These are phyloP conservation scores for Globisporangium solare DNA, from an alignment of 352 stramenopile genomes.

Conservation along the genomic window DNA sequence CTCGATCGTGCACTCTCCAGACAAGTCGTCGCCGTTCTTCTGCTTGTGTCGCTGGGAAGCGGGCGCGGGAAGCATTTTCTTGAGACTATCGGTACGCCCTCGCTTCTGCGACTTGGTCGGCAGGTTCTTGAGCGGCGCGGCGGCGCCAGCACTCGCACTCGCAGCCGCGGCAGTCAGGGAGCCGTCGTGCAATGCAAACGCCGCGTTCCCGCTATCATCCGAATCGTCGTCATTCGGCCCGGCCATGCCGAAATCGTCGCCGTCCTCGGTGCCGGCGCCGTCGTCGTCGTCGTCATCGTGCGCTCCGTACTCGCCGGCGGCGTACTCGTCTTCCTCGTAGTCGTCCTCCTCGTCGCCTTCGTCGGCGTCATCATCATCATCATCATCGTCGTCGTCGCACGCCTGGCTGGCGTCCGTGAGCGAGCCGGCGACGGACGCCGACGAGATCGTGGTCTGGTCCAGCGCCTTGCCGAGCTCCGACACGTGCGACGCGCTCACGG, in stretches of 20 bases:
- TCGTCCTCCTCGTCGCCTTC: slow-evolving; percentile 12
- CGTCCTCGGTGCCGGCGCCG: slow-evolving; percentile 16
- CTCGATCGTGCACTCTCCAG: not conserved
- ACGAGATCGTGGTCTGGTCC: slow-evolving; percentile 70
- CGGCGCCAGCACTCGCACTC: not conserved
- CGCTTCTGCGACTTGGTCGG: slow-evolving; percentile 72
- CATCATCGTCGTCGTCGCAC: slow-evolving; percentile 9
- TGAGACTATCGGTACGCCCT: slow-evolving; percentile 81
- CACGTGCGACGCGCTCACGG: slow-evolving; percentile 39
- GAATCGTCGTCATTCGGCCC: slow-evolving; percentile 3
- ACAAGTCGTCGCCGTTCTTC: slow-evolving; percentile 15
- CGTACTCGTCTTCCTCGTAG: slow-evolving; percentile 7
- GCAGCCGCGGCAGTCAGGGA: too few relatives aligned
- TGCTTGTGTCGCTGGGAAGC: slow-evolving; percentile 69
- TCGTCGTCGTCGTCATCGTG: slow-evolving; percentile 12
- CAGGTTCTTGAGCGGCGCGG: slow-evolving; percentile 3
- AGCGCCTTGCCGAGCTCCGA: slow-evolving; percentile 74
- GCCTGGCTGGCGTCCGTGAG: slow-evolving; percentile 8
- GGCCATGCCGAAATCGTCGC: slow-evolving; percentile 11
- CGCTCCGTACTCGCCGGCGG: slow-evolving; percentile 8
- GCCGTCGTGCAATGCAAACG: slow-evolving; percentile 16
- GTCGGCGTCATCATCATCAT: slow-evolving; percentile 9
- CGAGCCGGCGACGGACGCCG: slow-evolving; percentile 11
- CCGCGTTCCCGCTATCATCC: slow-evolving; percentile 7
- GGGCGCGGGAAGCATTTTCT: slow-evolving; percentile 61